Conservation (phyloP, 306 rosid genomes). For the Ormosia semicastrata region DNA sequence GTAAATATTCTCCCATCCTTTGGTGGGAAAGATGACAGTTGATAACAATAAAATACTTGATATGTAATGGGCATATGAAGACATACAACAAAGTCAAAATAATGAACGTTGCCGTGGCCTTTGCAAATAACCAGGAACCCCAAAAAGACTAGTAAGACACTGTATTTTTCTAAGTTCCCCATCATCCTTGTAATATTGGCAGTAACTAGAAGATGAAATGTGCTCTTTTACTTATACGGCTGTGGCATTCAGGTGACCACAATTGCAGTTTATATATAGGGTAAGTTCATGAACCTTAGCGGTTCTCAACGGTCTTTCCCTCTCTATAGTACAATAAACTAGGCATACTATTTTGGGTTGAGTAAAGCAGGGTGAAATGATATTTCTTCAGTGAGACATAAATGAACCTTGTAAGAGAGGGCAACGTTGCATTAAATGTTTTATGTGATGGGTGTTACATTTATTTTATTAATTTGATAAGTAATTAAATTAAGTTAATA, state of each 20-base stretch:
- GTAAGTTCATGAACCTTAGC: neutral
- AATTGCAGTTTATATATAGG: neutral
- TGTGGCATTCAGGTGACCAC: neutral
- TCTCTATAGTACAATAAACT: neutral
- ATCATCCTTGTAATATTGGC: neutral
- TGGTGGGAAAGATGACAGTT: neutral
- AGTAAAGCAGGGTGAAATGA: neutral
- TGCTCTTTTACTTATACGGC: neutral
- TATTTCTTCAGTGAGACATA: neutral
- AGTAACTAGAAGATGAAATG: neutral
- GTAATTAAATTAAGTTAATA: too few relatives aligned
- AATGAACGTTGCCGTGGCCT: slow-evolving; percentile 3
- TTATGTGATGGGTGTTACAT: too few relatives aligned
- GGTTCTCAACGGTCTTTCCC: neutral
- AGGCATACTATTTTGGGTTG: neutral
- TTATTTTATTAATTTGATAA: too few relatives aligned
- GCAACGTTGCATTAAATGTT: too few relatives aligned
- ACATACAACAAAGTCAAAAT: slow-evolving; percentile 11
- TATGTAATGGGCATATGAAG: neutral
- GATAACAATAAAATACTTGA: neutral
- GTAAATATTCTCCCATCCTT: neutral
- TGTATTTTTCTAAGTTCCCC: neutral
- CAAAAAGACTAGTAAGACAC: neutral
- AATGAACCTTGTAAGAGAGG: neutral
- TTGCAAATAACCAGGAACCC: neutral